These are phyloP conservation scores for Colletotrichum tamarilloi DNA, from an alignment of 2,329 filamentous ascomycete genomes.

Conservation along the genomic window DNA sequence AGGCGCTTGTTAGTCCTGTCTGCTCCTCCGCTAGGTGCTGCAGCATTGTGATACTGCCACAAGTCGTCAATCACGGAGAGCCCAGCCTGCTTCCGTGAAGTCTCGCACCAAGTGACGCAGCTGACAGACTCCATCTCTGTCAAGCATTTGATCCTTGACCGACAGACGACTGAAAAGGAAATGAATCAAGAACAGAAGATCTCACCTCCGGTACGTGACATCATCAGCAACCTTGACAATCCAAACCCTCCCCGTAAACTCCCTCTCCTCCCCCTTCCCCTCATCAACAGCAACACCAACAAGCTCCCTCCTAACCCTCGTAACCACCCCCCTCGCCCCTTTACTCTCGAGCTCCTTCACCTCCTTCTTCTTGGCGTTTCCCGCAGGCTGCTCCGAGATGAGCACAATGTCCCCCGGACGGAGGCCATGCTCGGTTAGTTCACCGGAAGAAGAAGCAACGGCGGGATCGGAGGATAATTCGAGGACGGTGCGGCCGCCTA, in stretches of 20 bases:
- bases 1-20: not conserved
- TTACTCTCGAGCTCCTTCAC: constrained; percentile 76
- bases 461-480: constrained; percentile 83
- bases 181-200: not conserved
- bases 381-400: constrained; percentile 79
- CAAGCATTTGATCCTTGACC: not conserved
- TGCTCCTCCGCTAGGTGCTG: not conserved
- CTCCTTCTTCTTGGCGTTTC: constrained; percentile 78
- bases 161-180: too few relatives aligned
- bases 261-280: constrained; percentile 62
- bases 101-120: not conserved
- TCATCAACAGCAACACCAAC: constrained; percentile 78
- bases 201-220: constrained; percentile 70
- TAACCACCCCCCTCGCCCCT: constrained; percentile 77
- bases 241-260: constrained; percentile 65
- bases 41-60: not conserved
- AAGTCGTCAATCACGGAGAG: not conserved
- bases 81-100: not conserved
- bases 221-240: constrained; percentile 76
- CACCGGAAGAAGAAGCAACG: constrained; percentile 59
- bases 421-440: constrained; percentile 80
- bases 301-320: constrained; percentile 66
- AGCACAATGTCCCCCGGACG: constrained; percentile 82
- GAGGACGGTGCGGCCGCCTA: constrained; percentile 90
- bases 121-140: not conserved